Conservation (phyloP, 2,329 filamentous ascomycete species). For the Nemania abortiva region DNA sequence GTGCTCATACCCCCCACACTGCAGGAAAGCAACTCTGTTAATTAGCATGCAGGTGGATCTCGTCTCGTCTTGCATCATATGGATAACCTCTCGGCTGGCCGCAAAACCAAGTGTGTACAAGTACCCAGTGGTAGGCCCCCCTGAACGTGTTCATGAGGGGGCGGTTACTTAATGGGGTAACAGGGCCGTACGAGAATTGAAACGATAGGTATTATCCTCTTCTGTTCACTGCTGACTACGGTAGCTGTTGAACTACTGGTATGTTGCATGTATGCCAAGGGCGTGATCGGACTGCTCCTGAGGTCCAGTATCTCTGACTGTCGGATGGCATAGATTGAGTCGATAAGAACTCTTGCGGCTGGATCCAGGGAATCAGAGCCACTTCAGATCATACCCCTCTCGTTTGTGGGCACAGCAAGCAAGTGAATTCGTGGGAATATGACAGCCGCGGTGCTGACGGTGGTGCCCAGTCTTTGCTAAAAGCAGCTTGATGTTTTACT, state of each 20-base stretch:
- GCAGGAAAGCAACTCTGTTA: constrained; percentile 38
- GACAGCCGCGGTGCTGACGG: constrained; percentile 35
- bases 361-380: constrained; percentile 58
- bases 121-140: constrained; percentile 65
- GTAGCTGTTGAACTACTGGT: constrained; percentile 72
- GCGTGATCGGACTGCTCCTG: constrained; percentile 20
- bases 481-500: constrained; percentile 65
- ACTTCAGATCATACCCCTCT: constrained; percentile 66
- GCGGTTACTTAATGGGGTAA: constrained; percentile 25
- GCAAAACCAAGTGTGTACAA: constrained; percentile 70
- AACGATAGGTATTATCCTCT: constrained; percentile 74
- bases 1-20: constrained; percentile 44
- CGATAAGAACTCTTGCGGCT: constrained; percentile 62
- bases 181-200: constrained; percentile 71
- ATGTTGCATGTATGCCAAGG: constrained; percentile 45
- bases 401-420: constrained; percentile 67
- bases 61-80: constrained; percentile 72
- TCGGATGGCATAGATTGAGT: constrained; percentile 60
- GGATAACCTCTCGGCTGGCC: constrained; percentile 70
- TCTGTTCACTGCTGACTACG: constrained; percentile 75
- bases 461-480: constrained; percentile 61
- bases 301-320: constrained; percentile 41
- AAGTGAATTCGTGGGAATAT: constrained; percentile 46
- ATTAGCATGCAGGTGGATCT: constrained; percentile 65
- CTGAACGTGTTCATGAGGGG: constrained; percentile 21